These are phyloP conservation scores for Climacium dendroides DNA, from an alignment of 225 moss, liverwort and hornwort genomes.

Conservation along the genomic window DNA sequence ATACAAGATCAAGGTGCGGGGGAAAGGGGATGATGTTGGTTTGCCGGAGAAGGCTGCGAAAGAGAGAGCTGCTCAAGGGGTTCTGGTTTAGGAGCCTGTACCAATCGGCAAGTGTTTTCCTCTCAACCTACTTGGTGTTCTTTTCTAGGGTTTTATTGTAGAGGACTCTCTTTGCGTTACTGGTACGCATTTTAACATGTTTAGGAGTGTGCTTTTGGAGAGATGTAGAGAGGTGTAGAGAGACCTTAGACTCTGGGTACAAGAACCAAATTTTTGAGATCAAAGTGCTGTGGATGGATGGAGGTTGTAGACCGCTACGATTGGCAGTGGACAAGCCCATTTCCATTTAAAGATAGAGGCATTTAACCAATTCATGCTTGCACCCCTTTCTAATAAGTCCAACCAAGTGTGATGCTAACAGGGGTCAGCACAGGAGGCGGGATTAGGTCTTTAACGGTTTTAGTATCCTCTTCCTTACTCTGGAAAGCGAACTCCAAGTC, in stretches of 20 bases:
- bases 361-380: not conserved
- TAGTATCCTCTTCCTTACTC: not conserved
- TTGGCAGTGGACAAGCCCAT: not conserved
- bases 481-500: not conserved
- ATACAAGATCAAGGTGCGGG: slow-evolving; percentile 85
- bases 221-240: not conserved
- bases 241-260: not conserved
- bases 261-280: not conserved
- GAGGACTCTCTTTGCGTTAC: not conserved
- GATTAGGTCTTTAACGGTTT: not conserved
- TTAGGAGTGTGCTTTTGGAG: not conserved
- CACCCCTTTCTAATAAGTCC: not conserved
- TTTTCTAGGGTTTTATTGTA: not conserved
- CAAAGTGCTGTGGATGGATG: not conserved
- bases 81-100: slow-evolving; percentile 44
- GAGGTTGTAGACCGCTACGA: not conserved
- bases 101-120: not conserved
- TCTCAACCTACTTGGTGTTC: not conserved
- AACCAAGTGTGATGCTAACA: not conserved
- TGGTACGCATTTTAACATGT: not conserved
- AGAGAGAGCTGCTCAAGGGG: slow-evolving; percentile 72
- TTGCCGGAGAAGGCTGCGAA: slow-evolving; percentile 41
- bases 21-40: slow-evolving; percentile 46
- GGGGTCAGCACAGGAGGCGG: not conserved
- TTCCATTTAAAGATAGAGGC: not conserved